phyloP scores from a whole-genome alignment of 1,284 basidiomycete species.

The Cystobasidiaceae sp. region DNA sequence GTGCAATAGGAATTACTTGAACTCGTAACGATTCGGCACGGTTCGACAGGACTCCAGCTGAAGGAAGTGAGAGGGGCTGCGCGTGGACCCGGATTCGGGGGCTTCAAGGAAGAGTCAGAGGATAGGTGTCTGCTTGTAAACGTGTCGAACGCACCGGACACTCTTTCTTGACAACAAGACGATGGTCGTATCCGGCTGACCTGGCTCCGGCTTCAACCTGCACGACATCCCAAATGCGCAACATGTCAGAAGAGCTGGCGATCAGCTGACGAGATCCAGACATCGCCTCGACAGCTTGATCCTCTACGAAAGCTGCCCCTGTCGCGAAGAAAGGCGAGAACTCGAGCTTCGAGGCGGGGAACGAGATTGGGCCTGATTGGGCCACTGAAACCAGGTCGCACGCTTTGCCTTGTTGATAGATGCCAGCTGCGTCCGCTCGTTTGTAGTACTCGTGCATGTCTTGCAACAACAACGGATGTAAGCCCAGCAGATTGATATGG shows the following conservation, averaged over 20 bases:
- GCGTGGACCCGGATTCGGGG: neutral
- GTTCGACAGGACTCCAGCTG: conserved; percentile 87
- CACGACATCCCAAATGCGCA: too few species aligned
- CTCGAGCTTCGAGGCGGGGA: conserved; percentile 72
- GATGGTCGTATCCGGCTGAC: too few species aligned
- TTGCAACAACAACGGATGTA: conserved; percentile 60
- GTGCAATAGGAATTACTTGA: conserved; percentile 68
- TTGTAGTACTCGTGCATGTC: conserved; percentile 44
- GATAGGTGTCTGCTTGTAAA: conserved; percentile 69
- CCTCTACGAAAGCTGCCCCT: too few species aligned
- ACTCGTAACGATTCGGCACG: conserved; percentile 83
- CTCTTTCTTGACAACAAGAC: too few species aligned
- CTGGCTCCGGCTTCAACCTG: too few species aligned
- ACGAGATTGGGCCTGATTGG: conserved; percentile 65
- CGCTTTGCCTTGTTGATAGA: conserved; percentile 52
- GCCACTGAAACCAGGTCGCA: conserved; percentile 64
- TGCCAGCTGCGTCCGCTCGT: conserved; percentile 52
- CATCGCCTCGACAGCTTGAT: too few species aligned
- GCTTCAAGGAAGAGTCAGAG: neutral
- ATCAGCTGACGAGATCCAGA: too few species aligned
- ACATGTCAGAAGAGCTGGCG: too few species aligned
- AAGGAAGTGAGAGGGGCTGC: conserved; percentile 79
- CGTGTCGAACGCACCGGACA: conserved; percentile 34
- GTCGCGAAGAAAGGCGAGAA: too few species aligned
- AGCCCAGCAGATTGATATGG: conserved; percentile 70